Evolutionary conservation across 345 rosid species (phyloP).

Genomic region (Barbarea vulgaris): DNA sequence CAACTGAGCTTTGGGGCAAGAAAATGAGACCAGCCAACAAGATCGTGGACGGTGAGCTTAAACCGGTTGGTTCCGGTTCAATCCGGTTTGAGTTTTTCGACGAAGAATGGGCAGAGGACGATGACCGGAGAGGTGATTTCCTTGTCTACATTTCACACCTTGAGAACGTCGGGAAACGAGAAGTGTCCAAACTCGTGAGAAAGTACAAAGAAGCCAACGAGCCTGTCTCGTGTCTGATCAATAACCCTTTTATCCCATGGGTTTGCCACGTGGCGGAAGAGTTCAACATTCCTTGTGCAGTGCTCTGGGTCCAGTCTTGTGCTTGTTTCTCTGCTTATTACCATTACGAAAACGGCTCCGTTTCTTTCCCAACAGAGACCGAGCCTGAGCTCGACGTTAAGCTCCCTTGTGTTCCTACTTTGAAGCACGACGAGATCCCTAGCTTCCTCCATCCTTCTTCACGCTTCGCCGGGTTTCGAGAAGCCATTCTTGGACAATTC

Average conservation of each 20-base stretch:
- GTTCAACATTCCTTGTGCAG: constrained; percentile 66
- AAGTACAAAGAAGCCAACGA: constrained; percentile 43
- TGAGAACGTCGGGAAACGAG: constrained; percentile 49
- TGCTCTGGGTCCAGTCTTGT: constrained; percentile 90
- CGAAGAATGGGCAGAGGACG: constrained; percentile 61
- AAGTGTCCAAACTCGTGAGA: constrained; percentile 47
- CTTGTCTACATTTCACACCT: constrained; percentile 51
- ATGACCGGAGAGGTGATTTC: constrained; percentile 47
- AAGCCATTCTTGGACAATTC: constrained; percentile 57
- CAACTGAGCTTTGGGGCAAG: constrained; percentile 47
- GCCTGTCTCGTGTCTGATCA: constrained; percentile 71
- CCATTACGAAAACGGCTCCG: constrained; percentile 50
- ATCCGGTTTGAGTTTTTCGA: constrained; percentile 69
- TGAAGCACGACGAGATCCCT: constrained; percentile 73
- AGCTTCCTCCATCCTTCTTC: constrained; percentile 67
- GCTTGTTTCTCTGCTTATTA: constrained; percentile 72
- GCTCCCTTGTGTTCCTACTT: constrained; percentile 61
- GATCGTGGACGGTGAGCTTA: constrained; percentile 46
- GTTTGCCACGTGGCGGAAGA: constrained; percentile 66
- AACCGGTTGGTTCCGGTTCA: constrained; percentile 61
- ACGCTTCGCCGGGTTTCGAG: constrained; percentile 42
- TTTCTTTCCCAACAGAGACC: constrained; percentile 56
- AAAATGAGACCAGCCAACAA: constrained; percentile 58
- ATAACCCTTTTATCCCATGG: constrained; percentile 84
- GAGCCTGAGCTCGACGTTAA: constrained; percentile 61